phyloP scores from a whole-genome alignment of 75 land plant genomes.

The Sequoiadendron giganteum region DNA sequence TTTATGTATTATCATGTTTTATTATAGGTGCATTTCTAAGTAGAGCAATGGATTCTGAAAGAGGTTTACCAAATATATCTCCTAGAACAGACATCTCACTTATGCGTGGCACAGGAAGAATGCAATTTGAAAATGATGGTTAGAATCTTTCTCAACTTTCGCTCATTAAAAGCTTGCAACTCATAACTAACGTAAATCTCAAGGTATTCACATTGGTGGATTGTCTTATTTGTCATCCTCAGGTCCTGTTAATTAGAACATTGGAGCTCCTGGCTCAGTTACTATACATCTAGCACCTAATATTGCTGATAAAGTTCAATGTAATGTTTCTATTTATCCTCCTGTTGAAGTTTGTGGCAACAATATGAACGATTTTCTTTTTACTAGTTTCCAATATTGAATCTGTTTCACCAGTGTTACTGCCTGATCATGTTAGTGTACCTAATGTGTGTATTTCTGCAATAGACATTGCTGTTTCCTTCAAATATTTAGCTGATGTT shows the following conservation, averaged over 20 bases:
- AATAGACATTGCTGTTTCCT: too few relatives aligned
- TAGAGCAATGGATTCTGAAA: neutral
- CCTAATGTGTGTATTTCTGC: too few relatives aligned
- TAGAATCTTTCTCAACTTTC: neutral
- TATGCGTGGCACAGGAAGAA: neutral
- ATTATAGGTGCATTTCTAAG: neutral
- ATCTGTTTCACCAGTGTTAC: too few relatives aligned
- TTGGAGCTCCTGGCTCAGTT: too few relatives aligned
- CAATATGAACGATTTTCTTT: neutral
- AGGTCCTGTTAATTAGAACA: neutral
- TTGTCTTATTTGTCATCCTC: neutral
- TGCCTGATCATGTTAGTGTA: too few relatives aligned
- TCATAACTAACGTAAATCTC: neutral
- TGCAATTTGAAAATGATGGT: neutral
- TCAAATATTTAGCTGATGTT: too few relatives aligned
- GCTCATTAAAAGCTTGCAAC: neutral
- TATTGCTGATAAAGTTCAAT: neutral
- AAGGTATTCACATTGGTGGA: neutral
- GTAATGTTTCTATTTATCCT: neutral
- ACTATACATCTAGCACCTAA: neutral
- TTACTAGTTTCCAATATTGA: too few relatives aligned
- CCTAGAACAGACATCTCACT: neutral
- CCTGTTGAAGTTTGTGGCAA: neutral
- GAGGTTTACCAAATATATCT: neutral
- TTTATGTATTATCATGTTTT: too few relatives aligned